Evolutionary conservation across 2,329 filamentous ascomycete genomes (phyloP).

Genomic region (Sporothrix luriei): DNA sequence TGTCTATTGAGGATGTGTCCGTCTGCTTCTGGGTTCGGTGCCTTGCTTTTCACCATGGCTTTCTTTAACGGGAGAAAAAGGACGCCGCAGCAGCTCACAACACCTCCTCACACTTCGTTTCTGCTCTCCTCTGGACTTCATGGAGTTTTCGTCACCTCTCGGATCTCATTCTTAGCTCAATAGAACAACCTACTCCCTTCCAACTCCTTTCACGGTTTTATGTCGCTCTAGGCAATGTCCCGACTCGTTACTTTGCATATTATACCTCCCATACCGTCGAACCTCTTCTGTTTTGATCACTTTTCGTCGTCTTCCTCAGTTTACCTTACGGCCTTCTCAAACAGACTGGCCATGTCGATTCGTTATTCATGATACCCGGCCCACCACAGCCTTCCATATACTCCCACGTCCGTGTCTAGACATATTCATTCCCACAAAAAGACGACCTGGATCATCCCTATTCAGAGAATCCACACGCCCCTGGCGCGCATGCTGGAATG

Average conservation of each 20-base stretch:
- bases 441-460: neutral
- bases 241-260: neutral
- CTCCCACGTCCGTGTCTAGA: neutral
- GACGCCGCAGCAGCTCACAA: neutral
- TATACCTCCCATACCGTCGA: neutral
- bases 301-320: neutral
- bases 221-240: neutral
- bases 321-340: neutral
- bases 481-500: neutral
- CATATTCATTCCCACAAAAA: neutral
- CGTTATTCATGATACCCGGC: conserved; percentile 25
- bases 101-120: too few species aligned
- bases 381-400: conserved; percentile 13
- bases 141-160: conserved; percentile 11
- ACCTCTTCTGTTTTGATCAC: conserved; percentile 10
- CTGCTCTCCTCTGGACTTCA: neutral
- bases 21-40: neutral
- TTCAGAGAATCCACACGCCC: neutral
- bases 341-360: conserved; percentile 17
- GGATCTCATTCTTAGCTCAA: conserved; percentile 14
- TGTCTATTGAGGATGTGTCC: neutral
- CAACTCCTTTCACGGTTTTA: neutral
- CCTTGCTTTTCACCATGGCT: neutral
- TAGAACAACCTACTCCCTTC: conserved; percentile 17
- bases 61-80: neutral